Evolutionary conservation across 2,329 filamentous ascomycete species (phyloP).

Genomic region (Stemphylium lycopersici): DNA sequence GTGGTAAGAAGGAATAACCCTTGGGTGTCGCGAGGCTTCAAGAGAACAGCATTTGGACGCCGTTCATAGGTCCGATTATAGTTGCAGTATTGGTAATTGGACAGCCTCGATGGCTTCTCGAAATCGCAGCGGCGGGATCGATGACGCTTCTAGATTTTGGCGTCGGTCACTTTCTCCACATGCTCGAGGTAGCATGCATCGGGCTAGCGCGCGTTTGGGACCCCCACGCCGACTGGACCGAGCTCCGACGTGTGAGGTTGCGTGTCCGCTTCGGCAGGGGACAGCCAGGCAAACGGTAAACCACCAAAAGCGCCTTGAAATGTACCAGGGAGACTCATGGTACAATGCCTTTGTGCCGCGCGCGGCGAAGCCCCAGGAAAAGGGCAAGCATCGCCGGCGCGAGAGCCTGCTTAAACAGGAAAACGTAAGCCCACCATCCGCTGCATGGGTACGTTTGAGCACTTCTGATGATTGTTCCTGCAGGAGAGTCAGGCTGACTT

Average conservation of each 20-base stretch:
- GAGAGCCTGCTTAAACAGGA: slow-evolving; percentile 69
- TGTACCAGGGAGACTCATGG: slow-evolving; percentile 82
- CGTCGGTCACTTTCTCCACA: slow-evolving; percentile 7
- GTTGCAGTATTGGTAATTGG: slow-evolving; percentile 18
- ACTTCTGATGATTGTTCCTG: slow-evolving; percentile 50
- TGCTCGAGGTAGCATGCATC: background rate
- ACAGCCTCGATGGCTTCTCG: slow-evolving; percentile 16
- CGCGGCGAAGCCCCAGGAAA: slow-evolving; percentile 50
- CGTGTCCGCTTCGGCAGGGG: slow-evolving; percentile 7
- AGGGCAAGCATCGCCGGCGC: slow-evolving; percentile 65
- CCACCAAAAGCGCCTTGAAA: slow-evolving; percentile 42
- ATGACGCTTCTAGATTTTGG: slow-evolving; percentile 17
- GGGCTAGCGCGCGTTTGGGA: background rate
- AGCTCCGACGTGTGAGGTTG: slow-evolving; percentile 15
- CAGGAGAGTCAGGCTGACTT: slow-evolving; percentile 63
- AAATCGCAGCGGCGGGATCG: slow-evolving; percentile 13
- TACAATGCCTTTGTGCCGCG: slow-evolving; percentile 75
- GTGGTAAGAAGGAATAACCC: slow-evolving; percentile 6
- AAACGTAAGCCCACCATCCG: slow-evolving; percentile 52
- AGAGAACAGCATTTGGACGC: slow-evolving; percentile 19
- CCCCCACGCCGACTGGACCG: slow-evolving; percentile 8
- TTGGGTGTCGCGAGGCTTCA: slow-evolving; percentile 13
- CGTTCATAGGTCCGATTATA: slow-evolving; percentile 9
- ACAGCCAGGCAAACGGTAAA: background rate
- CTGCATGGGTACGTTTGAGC: slow-evolving; percentile 42